Evolutionary conservation across 441 rosid genomes (phyloP), one percentile per base, ranked within the genome.

Genomic region (Manihot esculenta): DNA sequence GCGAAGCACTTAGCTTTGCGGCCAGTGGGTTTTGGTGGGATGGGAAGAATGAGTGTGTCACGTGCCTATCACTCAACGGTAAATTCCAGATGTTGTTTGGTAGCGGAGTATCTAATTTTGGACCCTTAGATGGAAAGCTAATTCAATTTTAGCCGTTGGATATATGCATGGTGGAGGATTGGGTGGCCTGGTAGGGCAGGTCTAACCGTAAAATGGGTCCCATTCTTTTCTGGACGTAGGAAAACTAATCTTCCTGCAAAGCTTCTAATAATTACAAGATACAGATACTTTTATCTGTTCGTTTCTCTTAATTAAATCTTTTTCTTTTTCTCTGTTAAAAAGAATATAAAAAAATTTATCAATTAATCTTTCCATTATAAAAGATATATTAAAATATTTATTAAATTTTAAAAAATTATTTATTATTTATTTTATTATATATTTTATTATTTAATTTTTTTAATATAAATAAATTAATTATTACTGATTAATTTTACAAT

Each of bases 81-180:
- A 60, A 70, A 35, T 41, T 68, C 11, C 4, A 26, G 72, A 2
- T 3, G 26, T 14, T 24, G 64, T 68, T 27, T 44, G 54, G 42
- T 26, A 13, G 63, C 4, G 35, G 50, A 15, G 10, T 53, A 68
- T 20, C 42, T 13, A 42, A 17, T 2, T 5, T 33, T 47, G 3
- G 62, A 54, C 70, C 41, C 41, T 38, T 60, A 6, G 26, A 1
- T 64, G 20, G 24, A 24, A 18, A 44, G 21, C 8, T 15, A 23
- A 59, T 54, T 15, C 41, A 71, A 72, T 9, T 30, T n/a, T 15
- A 15, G 35, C 48, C 51, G 48, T 61, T 47, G 33, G 79, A 58
- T 59, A 17, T 9, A 44, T 5, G 44, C 21, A 17, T 53, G 5
- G 53, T 18, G 5, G 53, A 50, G n/a, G 55, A 9, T 18, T 5